Evolutionary conservation across 805 yeast species (phyloP), one percentile per base, ranked within the genome.

Genomic region (Schwanniomyces vanrijiae): DNA sequence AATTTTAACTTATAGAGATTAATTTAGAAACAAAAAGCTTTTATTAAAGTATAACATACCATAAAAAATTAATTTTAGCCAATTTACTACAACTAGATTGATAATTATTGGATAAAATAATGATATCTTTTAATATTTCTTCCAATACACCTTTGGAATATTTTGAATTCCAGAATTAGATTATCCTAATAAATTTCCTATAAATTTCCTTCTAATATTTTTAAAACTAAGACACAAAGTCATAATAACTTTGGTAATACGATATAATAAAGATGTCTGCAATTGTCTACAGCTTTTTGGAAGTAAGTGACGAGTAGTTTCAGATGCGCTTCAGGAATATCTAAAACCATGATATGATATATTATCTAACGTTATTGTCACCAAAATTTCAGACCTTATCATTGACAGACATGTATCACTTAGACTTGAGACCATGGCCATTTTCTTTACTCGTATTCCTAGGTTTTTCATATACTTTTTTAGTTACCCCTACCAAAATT

Each of bases 351-450:
- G 76, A 5, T 61, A 60, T 43, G 73, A 63, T n/a, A n/a, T n/a
- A n/a, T 45, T 75, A 70, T 31, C 71, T 59, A 45, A 75, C 59
- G 50, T 77, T 77, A 58, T 66, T 76, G 48, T 71, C 73, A 39
- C 64, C 75, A 44, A 77, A 65, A 50, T 77, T 81, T 13, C 70
- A 56, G 6, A 69, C 68, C 1, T 73, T 73, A 48, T 74, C 68
- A 16, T 71, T 66, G 61, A 75, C 71, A 3, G 67, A 61, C 82
- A 81, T 77, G 51, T 75, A 75, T 19, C 77, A 76, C 37, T 62
- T 64, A 2, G 81, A 81, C 51, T 77, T 77, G 59, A 61, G 77
- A 0, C 81, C 81, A 31, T 61, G 60, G 5, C 78, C 80, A 18
- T 79, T 59, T 50, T 76, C 77, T 6, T 76, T 77, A 0, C 82